Percentiles rank a stretch among this genome's conserved stretches.
These are phyloP conservation scores for Nothomitra cinnamomea DNA, from an alignment of 2,329 filamentous ascomycete genomes.

Conservation along the genomic window DNA sequence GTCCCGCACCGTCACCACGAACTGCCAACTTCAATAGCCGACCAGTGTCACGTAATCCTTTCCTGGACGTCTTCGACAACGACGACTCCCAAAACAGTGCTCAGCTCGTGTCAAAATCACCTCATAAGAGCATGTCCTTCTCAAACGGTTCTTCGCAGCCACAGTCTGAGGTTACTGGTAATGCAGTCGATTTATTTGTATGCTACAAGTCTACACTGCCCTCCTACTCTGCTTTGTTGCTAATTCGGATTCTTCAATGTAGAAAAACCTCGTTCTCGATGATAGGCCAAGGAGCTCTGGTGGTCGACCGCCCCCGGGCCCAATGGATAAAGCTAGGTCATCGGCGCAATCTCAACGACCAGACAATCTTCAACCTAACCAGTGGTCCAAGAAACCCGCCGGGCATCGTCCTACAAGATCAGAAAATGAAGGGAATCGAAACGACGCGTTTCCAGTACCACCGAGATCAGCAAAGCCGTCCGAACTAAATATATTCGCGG, in stretches of 20 bases:
- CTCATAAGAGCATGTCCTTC: conserved; percentile 30
- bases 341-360: not conserved
- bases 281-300: conserved; percentile 30
- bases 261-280: conserved; percentile 34
- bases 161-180: conserved; percentile 18
- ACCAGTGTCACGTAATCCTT: conserved; percentile 58
- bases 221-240: not conserved
- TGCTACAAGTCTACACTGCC: conserved; percentile 23
- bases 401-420: conserved; percentile 31
- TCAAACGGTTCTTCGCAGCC: conserved; percentile 23
- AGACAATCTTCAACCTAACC: not conserved
- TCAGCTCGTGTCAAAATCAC: not conserved
- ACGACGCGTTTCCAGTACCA: conserved; percentile 22
- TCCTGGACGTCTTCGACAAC: conserved; percentile 42
- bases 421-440: conserved; percentile 43
- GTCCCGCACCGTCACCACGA: conserved; percentile 11
- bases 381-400: not conserved
- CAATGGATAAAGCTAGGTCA: not conserved
- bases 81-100: conserved; percentile 12
- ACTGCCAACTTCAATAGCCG: conserved; percentile 24
- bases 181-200: conserved; percentile 63
- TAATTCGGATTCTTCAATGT: not conserved
- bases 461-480: conserved; percentile 8
- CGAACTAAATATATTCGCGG: conserved; percentile 28
- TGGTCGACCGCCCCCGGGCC: not conserved